Base-by-base conservation (phyloP, 345 rosid species). In the Sonneratia alba region DNA sequence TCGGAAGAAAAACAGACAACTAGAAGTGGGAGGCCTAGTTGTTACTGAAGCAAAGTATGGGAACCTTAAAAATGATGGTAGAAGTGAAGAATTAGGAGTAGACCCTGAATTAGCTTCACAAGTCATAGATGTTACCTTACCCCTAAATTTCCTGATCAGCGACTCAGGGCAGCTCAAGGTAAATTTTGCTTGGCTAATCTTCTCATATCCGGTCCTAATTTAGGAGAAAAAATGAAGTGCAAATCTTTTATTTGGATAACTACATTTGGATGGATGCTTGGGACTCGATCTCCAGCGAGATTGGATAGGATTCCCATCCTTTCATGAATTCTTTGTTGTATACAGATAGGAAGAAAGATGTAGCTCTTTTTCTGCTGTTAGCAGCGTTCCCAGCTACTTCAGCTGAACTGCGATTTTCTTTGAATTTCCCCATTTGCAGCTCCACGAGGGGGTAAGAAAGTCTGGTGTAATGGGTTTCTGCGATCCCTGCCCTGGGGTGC, bases 381-480 rank as follows among this genome's bases (percentile, higher is more conserved):
- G 51, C 51, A 47, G 15, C 14, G 15, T 47, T 47, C 45, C 10
- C 3, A 13, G 51, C 13, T 47, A 13, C 9, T 47, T 47, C 6
- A 47, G 13, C 51, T 13, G 11, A 47, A 27, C 53, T 56, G 48
- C 0, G 67, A 12, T 38, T 43, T 6, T 65, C 69, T 48, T 75
- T 36, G 34, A 18, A 70, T 48, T 62, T 40, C 47, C 49, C 4
- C 5, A 3, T 22, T 34, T 67, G 79, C 87, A 88, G 92, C 96
- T 96, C 83, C 99, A 96, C 27, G 87, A 86, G 48, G 96, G 99
- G 73, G 87, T 96, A 72, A 92, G 88, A 82, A 92, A 96, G 79
- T 91, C 92, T 0, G 98, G 96, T 73, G 91, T 96, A 32, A 92
- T 96, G 99, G 99, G 99, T 9, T 96, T 92, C 76, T 92, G 89